phyloP scores from a whole-genome alignment of 176 grass and related monocot genomes.

The Oryza glaberrima region DNA sequence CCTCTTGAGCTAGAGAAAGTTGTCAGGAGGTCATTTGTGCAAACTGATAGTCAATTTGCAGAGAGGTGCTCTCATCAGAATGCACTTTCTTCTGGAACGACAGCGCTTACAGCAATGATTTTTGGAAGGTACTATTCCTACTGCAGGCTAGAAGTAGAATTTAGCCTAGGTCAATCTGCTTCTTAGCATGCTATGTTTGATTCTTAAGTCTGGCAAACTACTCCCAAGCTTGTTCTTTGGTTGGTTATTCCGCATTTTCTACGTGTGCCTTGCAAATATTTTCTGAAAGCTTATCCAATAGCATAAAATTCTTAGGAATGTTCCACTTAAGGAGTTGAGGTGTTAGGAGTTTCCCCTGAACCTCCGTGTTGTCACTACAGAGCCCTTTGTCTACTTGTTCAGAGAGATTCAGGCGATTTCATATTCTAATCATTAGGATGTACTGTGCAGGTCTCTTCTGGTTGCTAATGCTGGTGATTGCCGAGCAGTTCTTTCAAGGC shows the following conservation, averaged over 20 bases:
- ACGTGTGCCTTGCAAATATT: neutral
- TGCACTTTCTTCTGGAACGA: slow-evolving; percentile 80
- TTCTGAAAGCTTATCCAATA: neutral
- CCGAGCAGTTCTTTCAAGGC: slow-evolving; percentile 78
- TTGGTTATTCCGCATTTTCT: neutral
- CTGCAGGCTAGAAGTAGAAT: neutral
- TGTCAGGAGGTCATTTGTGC: slow-evolving; percentile 72
- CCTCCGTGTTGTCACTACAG: neutral
- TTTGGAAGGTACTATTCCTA: slow-evolving; percentile 72
- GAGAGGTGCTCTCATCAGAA: slow-evolving; percentile 54
- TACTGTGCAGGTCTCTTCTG: slow-evolving; percentile 72
- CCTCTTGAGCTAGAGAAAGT: slow-evolving; percentile 91
- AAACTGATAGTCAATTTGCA: slow-evolving; percentile 84
- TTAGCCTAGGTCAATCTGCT: neutral
- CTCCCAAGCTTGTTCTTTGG: neutral
- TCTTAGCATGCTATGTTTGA: neutral
- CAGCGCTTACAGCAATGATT: slow-evolving; percentile 88
- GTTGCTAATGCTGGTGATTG: slow-evolving; percentile 97
- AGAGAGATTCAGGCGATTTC: neutral
- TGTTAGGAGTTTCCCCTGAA: neutral
- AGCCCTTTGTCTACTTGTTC: neutral
- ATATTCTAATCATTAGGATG: neutral
- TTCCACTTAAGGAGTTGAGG: neutral
- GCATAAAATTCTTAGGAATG: neutral
- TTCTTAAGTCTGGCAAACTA: neutral